Evolutionary conservation across 495 filamentous ascomycete species (phyloP).

Genomic region (Collariella sp.): DNA sequence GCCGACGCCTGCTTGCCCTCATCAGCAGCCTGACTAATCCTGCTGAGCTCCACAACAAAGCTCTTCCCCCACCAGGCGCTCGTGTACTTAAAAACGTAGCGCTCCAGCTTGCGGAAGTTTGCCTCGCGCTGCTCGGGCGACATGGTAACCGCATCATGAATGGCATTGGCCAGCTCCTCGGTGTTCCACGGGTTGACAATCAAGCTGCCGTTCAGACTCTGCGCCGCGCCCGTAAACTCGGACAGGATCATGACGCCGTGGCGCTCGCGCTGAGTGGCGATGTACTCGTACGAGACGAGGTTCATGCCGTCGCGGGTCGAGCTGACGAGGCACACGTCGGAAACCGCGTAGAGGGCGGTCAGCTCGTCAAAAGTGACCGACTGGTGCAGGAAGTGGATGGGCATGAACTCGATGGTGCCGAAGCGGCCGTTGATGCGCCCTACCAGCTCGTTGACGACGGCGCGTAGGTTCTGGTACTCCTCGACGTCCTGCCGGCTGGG

Average conservation of each 20-base stretch:
- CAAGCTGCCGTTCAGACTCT: constrained; percentile 75
- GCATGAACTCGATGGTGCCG: constrained; percentile 86
- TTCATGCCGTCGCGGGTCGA: constrained; percentile 98
- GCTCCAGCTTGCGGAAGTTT: constrained; percentile 71
- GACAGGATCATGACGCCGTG: constrained; percentile 88
- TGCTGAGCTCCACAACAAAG: constrained; percentile 77
- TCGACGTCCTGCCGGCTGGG: constrained; percentile 89
- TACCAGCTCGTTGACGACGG: constrained; percentile 82
- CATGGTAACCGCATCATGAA: constrained; percentile 79
- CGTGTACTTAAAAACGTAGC: constrained; percentile 85
- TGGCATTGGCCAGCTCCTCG: constrained; percentile 76
- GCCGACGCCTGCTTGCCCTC: constrained; percentile 8
- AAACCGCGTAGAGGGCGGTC: constrained; percentile 83
- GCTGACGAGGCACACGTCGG: constrained; percentile 81
- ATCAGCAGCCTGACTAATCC: constrained; percentile 31
- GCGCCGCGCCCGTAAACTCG: constrained; percentile 84
- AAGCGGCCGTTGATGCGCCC: constrained; percentile 91
- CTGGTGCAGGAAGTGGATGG: constrained; percentile 90
- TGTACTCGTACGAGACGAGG: constrained; percentile 91
- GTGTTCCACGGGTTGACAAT: constrained; percentile 91
- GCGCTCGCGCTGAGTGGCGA: constrained; percentile 73
- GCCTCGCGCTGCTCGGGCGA: constrained; percentile 69
- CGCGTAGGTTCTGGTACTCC: constrained; percentile 87
- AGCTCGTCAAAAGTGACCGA: constrained; percentile 82
- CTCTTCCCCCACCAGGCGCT: constrained; percentile 97